Base-by-base conservation (phyloP, 345 rosid species). In the Euphorbia tirucalli region DNA sequence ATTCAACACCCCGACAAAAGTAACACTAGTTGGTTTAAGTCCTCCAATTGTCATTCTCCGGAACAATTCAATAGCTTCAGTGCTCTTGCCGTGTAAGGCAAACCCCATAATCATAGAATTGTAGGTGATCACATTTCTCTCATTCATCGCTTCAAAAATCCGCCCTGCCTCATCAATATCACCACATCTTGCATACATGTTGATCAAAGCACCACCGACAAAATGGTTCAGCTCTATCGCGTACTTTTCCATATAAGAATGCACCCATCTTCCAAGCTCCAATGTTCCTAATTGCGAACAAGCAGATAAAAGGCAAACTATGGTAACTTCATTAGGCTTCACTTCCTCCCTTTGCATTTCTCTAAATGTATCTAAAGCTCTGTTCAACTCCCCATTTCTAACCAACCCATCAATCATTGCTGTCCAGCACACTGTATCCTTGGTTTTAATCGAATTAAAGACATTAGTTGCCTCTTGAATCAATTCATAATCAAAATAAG, bases 361-460 rank as follows among this genome's bases (percentile, higher is more conserved):
- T 68, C 84, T 85, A 64, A 90, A 88, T 61, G 79, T 70, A 79
- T 82, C 82, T 75, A 88, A 75, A 18, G 90, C 96, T 76, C 71
- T 79, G 77, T 83, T 82, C 88, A 81, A 75, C 79, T 87, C 84
- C 59, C 76, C 83, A 83, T 85, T 85, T 79, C 80, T 77, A 41
- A 83, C 87, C 74, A 86, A 70, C 71, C 93, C 91, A 60, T 83
- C 88, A 71, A 88, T 88, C 91, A 88, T 83, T 4, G 87, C 87
- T 2, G 91, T 90, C 93, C 93, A 88, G 72, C 89, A 84, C 61
- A 87, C 86, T 0, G 87, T 83, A 75, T 89, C 95, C 78, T 83
- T 86, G 22, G 30, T 25, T 75, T 75, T 24, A 18, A 86, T 83
- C 78, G 66, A 68, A 73, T 46, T 60, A 48, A 89, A 89, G 21